A percentile compares a stretch with the other conserved stretches of the same genome.
These are phyloP conservation scores for Ustilago vetiveriae DNA, from an alignment of 1,284 basidiomycete genomes.

Conservation along the genomic window DNA sequence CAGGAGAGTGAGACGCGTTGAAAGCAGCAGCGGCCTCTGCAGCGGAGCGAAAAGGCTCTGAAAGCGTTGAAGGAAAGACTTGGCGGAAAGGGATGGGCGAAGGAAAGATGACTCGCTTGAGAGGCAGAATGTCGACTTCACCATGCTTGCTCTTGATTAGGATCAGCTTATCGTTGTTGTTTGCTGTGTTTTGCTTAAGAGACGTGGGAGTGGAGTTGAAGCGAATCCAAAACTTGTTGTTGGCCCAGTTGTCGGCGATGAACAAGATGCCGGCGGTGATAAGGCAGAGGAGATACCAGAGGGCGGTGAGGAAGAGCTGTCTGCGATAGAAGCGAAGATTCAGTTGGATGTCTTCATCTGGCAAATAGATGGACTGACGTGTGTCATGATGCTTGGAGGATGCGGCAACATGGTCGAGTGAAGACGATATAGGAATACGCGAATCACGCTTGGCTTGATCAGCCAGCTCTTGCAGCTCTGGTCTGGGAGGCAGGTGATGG, in stretches of 20 bases:
- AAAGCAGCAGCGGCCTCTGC: constrained; percentile 17
- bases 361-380: constrained; percentile 44
- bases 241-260: constrained; percentile 37
- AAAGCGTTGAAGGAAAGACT: constrained; percentile 25
- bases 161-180: constrained; percentile 26
- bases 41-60: constrained; percentile 15
- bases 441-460: constrained; percentile 21
- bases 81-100: constrained; percentile 7
- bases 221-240: constrained; percentile 45
- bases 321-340: constrained; percentile 42
- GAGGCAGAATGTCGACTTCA: constrained; percentile 36
- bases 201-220: constrained; percentile 24
- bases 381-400: neutral
- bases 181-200: neutral
- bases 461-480: constrained; percentile 20
- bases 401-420: neutral
- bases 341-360: constrained; percentile 46
- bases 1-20: neutral
- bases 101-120: constrained; percentile 32
- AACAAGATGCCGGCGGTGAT: constrained; percentile 43
- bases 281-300: constrained; percentile 46
- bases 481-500: constrained; percentile 33
- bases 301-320: constrained; percentile 8
- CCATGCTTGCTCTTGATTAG: constrained; percentile 46
- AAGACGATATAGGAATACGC: constrained; percentile 15